Conservation (phyloP, 495 filamentous ascomycete species). For the Aspergillus asperescens region DNA sequence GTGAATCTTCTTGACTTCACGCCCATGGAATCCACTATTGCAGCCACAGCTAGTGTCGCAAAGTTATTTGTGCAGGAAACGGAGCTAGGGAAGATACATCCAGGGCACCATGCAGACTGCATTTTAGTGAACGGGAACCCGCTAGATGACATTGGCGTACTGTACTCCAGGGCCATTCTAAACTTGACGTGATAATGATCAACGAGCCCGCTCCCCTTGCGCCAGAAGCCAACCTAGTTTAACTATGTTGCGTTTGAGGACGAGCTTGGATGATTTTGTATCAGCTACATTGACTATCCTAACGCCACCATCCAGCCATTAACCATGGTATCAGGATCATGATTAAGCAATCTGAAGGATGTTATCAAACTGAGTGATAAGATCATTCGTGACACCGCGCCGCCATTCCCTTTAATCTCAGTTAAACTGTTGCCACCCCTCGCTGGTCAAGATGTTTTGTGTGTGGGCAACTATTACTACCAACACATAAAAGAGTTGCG, state of each 20-base stretch:
- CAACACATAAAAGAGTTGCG: constrained; percentile 50
- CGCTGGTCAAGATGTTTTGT: constrained; percentile 46
- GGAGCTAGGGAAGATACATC: constrained; percentile 43
- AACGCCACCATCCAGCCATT: constrained; percentile 40
- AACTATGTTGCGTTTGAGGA: constrained; percentile 26
- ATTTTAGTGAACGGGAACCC: constrained; percentile 48
- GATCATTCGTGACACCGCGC: constrained; percentile 12
- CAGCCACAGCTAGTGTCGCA: constrained; percentile 42
- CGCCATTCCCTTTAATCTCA: constrained; percentile 28
- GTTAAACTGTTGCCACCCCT: constrained; percentile 45
- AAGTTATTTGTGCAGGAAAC: constrained; percentile 43
- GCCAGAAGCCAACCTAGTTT: constrained; percentile 1
- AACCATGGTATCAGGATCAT: constrained; percentile 43
- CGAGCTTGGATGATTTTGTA: constrained; percentile 20
- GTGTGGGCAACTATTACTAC: constrained; percentile 52
- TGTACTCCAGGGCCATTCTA: constrained; percentile 42
- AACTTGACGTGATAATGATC: constrained; percentile 43
- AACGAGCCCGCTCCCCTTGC: constrained; percentile 29
- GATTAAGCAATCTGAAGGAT: constrained; percentile 43
- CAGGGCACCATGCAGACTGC: constrained; percentile 45
- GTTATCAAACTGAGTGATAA: constrained; percentile 33
- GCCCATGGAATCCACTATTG: constrained; percentile 42
- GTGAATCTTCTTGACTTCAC: constrained; percentile 46
- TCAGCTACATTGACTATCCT: constrained; percentile 44
- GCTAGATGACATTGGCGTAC: constrained; percentile 40